Evolutionary conservation across 768 basidiomycete genomes (phyloP), one percentile per base, ranked within the genome.

Genomic region (Terana coerulea): DNA sequence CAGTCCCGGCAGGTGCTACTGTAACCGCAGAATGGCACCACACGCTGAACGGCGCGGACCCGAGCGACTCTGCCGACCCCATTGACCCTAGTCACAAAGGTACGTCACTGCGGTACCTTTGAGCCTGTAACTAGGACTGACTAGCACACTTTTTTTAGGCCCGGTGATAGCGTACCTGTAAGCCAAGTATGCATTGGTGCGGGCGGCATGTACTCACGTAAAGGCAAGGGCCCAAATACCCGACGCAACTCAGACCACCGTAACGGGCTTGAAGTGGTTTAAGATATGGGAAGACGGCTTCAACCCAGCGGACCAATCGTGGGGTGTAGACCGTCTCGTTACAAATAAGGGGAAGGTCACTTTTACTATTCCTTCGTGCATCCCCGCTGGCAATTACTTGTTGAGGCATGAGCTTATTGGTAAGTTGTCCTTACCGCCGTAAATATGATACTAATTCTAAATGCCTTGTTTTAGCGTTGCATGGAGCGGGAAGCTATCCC

Each of bases 11-110:
- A 54, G 80, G 81, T 17, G 67, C 77, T 5, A 67, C 69, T 50
- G 72, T 82, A 17, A 77, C 77, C 10, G 74, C 77, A 25, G 75
- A 81, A 26, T 54, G 53, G 53, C 53, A 54, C 28, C 53, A 54
- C 35, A 50, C 48, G 4, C 26, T 54, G 1, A 28, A 42, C 17
- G 47, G 47, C 14, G 48, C 42, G 2, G 44, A 46, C 12, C 45
- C 71, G 2, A 59, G 67, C 17, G 80, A 82, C 66, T 70, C 75
- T 12, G 68, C 68, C 1, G 74, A 76, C 49, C 74, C 75, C 2
- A 73, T 81, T 37, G 79, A 80, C 55, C 49, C 72, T 2, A 64
- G 70, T 14, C 81, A 81, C 65, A 74, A 81, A 40, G 80, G 79
- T n/a, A 30, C 31, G 29, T n/a, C 6, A 10, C n/a, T n/a, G 15